Base-by-base conservation (phyloP, 2,329 filamentous ascomycete genomes). In the Phyllosticta paracitricarpa region DNA sequence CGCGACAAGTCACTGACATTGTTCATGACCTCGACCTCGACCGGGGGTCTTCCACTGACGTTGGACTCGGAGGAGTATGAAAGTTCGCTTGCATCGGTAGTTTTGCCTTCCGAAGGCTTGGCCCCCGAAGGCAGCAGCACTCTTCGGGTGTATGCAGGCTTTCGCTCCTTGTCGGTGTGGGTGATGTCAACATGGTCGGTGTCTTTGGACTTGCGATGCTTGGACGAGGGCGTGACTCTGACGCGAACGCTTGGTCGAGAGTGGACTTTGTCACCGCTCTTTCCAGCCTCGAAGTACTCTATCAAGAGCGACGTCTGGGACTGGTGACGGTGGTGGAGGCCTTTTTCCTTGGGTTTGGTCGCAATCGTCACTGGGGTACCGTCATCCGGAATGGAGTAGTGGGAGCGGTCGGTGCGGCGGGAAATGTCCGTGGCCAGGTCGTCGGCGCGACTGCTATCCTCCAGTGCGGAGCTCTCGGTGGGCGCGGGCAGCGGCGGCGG, bases 241-340 rank as follows among this genome's bases (percentile, higher is more conserved):
- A 90, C 87, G 67, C 87, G 79, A 59, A 97, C 90, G 72, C 91
- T 96, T 12, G 92, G 91, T 67, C 89, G 86, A 68, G 88, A 87
- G 67, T 85, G 82, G 35, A 79, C 77, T 69, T 76, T 81, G 69
- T 75, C 79, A 68, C 80, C 80, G 61, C 82, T 77, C 73, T 89
- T 92, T 65, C 87, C 85, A 66, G 86, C 89, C 76, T 96, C 92
- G 70, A 95, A 97, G 75, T 96, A 96, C 77, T 97, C 92, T 69
- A 97, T 97, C 68, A 97, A 81, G 66, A 97, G 81, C 61, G 90
- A 95, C 48, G 92, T 96, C 77, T 96, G 91, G 54, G 90, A 96
- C 68, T 82, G 74, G 70, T 76, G 71, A 72, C 75, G 80, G 75
- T 79, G 79, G 62, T 82, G 76, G 74, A 73, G 65, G 76, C 81